Evolutionary conservation across 768 basidiomycete species (phyloP).

Genomic region (Pholiota molesta): DNA sequence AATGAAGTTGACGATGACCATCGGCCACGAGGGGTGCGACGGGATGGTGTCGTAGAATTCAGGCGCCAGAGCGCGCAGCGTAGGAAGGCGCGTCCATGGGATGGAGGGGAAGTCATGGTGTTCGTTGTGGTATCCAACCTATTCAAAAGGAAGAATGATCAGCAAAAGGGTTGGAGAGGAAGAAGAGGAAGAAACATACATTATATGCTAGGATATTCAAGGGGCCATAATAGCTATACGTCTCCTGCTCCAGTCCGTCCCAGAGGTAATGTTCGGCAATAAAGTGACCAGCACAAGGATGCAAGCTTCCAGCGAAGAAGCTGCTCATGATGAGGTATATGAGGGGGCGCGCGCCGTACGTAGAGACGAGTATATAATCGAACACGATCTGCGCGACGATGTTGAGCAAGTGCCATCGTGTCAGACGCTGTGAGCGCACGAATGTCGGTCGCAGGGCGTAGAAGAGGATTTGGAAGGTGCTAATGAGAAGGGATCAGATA

Average conservation of each 20-base stretch:
- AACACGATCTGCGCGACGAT: conserved; percentile 68
- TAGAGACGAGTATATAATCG: conserved; percentile 64
- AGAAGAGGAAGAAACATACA: conserved; percentile 49
- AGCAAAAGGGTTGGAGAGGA: background rate
- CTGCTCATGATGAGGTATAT: conserved; percentile 86
- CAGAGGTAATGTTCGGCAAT: conserved; percentile 97
- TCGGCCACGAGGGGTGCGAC: conserved; percentile 90
- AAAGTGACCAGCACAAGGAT: conserved; percentile 96
- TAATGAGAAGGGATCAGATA: conserved; percentile 28
- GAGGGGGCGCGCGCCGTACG: conserved; percentile 49
- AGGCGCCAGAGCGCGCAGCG: conserved; percentile 78
- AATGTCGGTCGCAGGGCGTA: conserved; percentile 96
- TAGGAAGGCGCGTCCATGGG: conserved; percentile 91
- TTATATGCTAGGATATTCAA: conserved; percentile 93
- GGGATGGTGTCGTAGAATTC: conserved; percentile 93
- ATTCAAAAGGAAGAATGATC: conserved; percentile 9
- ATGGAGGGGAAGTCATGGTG: conserved; percentile 99
- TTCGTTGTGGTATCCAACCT: conserved; percentile 99
- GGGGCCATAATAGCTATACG: conserved; percentile 94
- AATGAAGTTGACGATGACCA: conserved; percentile 94
- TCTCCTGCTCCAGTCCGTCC: conserved; percentile 93
- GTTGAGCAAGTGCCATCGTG: conserved; percentile 86
- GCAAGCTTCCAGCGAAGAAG: conserved; percentile 96
- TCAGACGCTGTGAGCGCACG: conserved; percentile 80
- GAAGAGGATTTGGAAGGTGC: conserved; percentile 97